Evolutionary conservation across 495 filamentous ascomycete species (phyloP).

Genomic region (Neurospora tetrasperma): DNA sequence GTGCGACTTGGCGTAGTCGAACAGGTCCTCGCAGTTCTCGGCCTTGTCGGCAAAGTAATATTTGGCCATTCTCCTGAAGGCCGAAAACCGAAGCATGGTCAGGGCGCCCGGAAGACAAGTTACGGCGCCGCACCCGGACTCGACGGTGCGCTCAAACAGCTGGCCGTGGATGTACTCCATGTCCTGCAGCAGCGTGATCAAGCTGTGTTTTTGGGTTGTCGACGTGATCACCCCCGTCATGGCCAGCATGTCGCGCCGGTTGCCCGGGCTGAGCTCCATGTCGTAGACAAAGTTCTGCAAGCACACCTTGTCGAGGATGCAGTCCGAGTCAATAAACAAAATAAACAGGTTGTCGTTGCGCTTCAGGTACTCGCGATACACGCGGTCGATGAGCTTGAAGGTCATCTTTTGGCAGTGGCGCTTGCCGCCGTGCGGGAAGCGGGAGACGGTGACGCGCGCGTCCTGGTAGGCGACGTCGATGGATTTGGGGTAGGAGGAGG

Average conservation of each 20-base stretch:
- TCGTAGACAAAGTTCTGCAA: conserved; percentile 98
- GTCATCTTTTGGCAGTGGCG: conserved; percentile 88
- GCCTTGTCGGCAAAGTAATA: conserved; percentile 98
- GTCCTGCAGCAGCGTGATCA: conserved; percentile 90
- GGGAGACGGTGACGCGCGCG: conserved; percentile 80
- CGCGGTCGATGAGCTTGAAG: conserved; percentile 88
- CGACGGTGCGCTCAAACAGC: conserved; percentile 91
- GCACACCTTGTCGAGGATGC: conserved; percentile 85
- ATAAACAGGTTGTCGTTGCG: conserved; percentile 89
- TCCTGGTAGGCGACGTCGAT: conserved; percentile 81
- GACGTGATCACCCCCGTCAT: conserved; percentile 98
- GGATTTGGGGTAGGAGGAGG: conserved; percentile 60
- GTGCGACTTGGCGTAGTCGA: conserved; percentile 94
- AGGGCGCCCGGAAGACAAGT: conserved; percentile 92
- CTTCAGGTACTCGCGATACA: conserved; percentile 83
- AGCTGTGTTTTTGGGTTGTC: conserved; percentile 77
- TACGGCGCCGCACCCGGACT: conserved; percentile 89
- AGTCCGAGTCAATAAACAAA: conserved; percentile 97
- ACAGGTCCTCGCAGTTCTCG: conserved; percentile 90
- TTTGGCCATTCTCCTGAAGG: conserved; percentile 93
- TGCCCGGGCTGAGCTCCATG: conserved; percentile 95
- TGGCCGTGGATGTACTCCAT: conserved; percentile 99
- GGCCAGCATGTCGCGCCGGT: conserved; percentile 86
- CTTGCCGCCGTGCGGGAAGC: conserved; percentile 92
- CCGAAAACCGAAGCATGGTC: conserved; percentile 92